Conservation (phyloP, 2,329 filamentous ascomycete species). For the Myriosclerotinia scirpicola region DNA sequence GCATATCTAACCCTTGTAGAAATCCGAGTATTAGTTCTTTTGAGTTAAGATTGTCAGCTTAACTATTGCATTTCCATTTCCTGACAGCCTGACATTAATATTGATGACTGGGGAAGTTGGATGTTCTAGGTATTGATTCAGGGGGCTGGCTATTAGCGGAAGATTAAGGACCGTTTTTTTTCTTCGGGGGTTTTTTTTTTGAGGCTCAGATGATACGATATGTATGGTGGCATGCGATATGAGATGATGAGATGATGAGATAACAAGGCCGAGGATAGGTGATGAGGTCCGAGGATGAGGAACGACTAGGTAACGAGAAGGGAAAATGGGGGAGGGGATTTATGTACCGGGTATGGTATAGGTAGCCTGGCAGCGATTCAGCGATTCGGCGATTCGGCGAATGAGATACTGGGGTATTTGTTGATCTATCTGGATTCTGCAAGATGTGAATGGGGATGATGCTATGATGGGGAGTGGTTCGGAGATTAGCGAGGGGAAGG, state of each 20-base stretch:
- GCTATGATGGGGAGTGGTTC: constrained; percentile 2
- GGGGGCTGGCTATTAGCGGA: background rate
- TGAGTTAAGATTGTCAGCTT: background rate
- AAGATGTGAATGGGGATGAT: background rate
- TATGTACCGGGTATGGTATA: background rate
- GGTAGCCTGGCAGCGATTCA: too few relatives aligned
- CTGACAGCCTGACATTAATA: background rate
- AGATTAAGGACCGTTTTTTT: background rate
- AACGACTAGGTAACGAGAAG: background rate
- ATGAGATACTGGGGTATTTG: too few relatives aligned
- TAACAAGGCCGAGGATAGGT: background rate
- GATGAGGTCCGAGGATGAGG: too few relatives aligned
- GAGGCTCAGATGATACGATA: too few relatives aligned
- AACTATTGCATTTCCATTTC: background rate
- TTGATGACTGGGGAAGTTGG: background rate
- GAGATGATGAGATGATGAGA: background rate
- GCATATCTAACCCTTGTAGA: background rate
- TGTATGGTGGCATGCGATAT: background rate
- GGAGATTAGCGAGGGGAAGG: too few relatives aligned
- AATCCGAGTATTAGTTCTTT: background rate
- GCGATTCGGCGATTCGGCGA: too few relatives aligned
- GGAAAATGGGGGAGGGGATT: constrained; percentile 2
- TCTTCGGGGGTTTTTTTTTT: background rate
- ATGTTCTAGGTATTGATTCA: background rate
- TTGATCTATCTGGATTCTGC: too few relatives aligned